These are phyloP conservation scores for Erythrobasidium hasegawianum DNA, from an alignment of 1,284 basidiomycete species.

Conservation along the genomic window DNA sequence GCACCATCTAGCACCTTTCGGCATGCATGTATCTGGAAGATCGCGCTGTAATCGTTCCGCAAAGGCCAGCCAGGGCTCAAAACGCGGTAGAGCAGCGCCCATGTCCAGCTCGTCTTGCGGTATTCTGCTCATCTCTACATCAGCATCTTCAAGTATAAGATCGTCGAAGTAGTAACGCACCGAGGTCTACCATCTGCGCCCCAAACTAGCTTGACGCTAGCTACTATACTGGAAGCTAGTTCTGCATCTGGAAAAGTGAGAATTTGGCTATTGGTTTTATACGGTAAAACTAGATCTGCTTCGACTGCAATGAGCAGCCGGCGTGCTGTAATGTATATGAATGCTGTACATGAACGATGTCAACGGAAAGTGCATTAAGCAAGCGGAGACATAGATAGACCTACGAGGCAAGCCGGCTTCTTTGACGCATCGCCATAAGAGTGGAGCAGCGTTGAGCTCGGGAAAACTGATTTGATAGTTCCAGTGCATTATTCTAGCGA, in stretches of 20 bases:
- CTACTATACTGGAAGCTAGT: constrained; percentile 28
- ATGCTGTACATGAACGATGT: constrained; percentile 33
- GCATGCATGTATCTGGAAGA: not conserved
- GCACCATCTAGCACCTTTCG: constrained; percentile 10
- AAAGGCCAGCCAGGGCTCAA: constrained; percentile 32
- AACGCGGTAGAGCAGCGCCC: constrained; percentile 15
- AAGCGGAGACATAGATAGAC: not conserved
- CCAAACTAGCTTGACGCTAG: constrained; percentile 35
- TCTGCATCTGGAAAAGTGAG: constrained; percentile 36
- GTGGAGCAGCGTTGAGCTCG: constrained; percentile 32
- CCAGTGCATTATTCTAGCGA: constrained; percentile 13
- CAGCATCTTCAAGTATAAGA: not conserved
- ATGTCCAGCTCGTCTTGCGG: constrained; percentile 15
- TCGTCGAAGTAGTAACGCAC: not conserved
- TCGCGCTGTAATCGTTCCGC: constrained; percentile 1
- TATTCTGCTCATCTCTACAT: not conserved
- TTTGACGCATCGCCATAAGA: constrained; percentile 16
- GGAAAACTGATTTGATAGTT: constrained; percentile 18
- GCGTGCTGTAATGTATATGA: constrained; percentile 18
- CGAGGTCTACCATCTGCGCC: constrained; percentile 18
- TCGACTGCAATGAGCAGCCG: constrained; percentile 21
- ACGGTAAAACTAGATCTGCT: not conserved
- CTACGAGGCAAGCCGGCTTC: constrained; percentile 25
- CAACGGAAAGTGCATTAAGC: not conserved
- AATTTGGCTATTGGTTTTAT: not conserved